phyloP scores from a whole-genome alignment of 768 basidiomycete genomes.

The Sistotremastrum suecicum region DNA sequence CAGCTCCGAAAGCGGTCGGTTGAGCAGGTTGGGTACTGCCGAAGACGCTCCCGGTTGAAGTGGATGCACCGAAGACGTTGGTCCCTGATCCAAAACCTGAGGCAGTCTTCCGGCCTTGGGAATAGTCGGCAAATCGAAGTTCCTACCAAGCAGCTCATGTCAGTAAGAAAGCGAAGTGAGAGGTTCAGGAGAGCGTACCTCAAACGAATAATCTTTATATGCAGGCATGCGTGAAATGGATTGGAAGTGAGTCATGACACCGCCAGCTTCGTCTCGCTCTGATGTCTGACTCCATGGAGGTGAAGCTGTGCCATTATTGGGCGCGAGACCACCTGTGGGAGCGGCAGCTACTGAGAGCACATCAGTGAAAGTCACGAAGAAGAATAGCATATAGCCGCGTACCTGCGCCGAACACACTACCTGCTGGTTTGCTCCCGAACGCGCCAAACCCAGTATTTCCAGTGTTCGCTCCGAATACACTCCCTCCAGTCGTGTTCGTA shows the following conservation, averaged over 20 bases:
- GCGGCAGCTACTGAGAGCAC: slow-evolving; percentile 17
- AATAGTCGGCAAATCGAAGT: slow-evolving; percentile 63
- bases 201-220: slow-evolving; percentile 67
- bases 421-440: slow-evolving; percentile 5
- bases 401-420: slow-evolving; percentile 11
- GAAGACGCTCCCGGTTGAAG: slow-evolving; percentile 15
- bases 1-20: slow-evolving; percentile 27
- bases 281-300: slow-evolving; percentile 46
- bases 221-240: slow-evolving; percentile 68
- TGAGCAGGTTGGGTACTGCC: slow-evolving; percentile 9
- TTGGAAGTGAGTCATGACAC: slow-evolving; percentile 55
- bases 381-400: slow-evolving; percentile 3
- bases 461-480: slow-evolving; percentile 29
- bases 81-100: slow-evolving; percentile 39
- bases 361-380: slow-evolving; percentile 4
- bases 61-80: slow-evolving; percentile 11
- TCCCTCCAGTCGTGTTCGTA: slow-evolving; percentile 21
- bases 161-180: slow-evolving; percentile 9
- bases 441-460: slow-evolving; percentile 9
- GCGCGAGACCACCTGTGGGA: slow-evolving; percentile 26
- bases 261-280: slow-evolving; percentile 47
- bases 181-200: slow-evolving; percentile 28
- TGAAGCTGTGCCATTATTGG: slow-evolving; percentile 54
- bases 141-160: slow-evolving; percentile 32
- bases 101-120: slow-evolving; percentile 59